A percentile compares a stretch with the other conserved stretches of the same genome.
These are phyloP conservation scores for Ophiosphaerella herpotricha DNA, from an alignment of 2,329 filamentous ascomycete genomes.

Conservation along the genomic window DNA sequence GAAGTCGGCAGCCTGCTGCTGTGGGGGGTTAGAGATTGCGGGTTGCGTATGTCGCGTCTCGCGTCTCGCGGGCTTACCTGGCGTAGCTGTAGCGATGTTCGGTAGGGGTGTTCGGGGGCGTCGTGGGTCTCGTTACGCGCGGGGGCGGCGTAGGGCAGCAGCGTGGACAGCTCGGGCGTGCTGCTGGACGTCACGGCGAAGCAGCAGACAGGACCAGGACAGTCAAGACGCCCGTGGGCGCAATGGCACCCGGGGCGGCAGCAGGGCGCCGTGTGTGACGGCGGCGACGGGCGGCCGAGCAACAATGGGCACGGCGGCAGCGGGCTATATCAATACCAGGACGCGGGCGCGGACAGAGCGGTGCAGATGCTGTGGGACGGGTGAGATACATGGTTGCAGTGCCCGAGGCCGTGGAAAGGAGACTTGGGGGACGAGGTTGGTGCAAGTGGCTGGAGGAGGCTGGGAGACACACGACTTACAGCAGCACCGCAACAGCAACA, in stretches of 20 bases:
- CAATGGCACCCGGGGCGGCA: constrained; percentile 23
- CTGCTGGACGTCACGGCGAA: constrained; percentile 37
- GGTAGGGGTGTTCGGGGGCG: constrained; percentile 37
- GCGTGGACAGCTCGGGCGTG: constrained; percentile 30
- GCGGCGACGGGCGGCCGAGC: constrained; percentile 11
- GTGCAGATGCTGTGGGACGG: constrained; percentile 22
- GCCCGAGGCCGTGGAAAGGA: constrained; percentile 9
- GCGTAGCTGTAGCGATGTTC: constrained; percentile 48
- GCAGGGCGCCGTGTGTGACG: constrained; percentile 17
- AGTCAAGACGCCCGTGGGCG: constrained; percentile 23
- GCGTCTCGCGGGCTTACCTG: constrained; percentile 21
- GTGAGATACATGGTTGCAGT: constrained; percentile 31
- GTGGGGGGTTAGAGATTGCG: background rate
- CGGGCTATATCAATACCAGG: constrained; percentile 13
- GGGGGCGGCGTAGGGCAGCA: constrained; percentile 26
- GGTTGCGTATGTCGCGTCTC: background rate
- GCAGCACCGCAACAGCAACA: constrained; percentile 20
- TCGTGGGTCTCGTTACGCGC: constrained; percentile 46
- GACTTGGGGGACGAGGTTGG: constrained; percentile 22
- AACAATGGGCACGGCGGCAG: constrained; percentile 9
- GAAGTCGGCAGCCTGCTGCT: constrained; percentile 43
- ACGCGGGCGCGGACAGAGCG: constrained; percentile 17
- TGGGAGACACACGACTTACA: constrained; percentile 12
- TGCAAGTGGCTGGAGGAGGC: constrained; percentile 24
- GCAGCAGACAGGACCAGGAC: constrained; percentile 1